Evolutionary conservation across 1,284 basidiomycete genomes (phyloP), one percentile per base, ranked within the genome.

Genomic region (Agaricales sp.): DNA sequence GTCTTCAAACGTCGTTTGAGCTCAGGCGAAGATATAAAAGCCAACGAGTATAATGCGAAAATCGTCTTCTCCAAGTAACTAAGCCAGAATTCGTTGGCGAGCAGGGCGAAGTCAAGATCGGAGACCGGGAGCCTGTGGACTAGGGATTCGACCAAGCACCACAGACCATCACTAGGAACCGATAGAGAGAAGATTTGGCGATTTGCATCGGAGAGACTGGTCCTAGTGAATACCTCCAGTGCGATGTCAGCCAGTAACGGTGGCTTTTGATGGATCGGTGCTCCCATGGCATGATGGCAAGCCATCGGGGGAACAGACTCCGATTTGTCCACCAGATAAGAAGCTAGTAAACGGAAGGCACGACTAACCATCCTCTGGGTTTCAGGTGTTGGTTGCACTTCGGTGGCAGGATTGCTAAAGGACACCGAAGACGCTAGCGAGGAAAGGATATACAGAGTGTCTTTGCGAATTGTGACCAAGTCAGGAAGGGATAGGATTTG

Each of bases 21-120:
- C 24, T 73, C 66, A 1, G 82, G 80, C 1, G 91, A 77, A 3
- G 92, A 79, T 45, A 95, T 71, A 71, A 93, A 97, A 4, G 85
- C 81, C 52, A 98, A 68, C 26, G 86, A 84, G 69, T 96, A 97
- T 37, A 96, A 75, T 14, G 78, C 78, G 71, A 94, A 79, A 18
- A 87, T 73, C 41, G 78, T 68, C 52, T 87, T 83, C 68, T 95
- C 91, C 54, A 87, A 67, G 63, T 91, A 88, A 38, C 81, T 79
- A 43, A 94, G 66, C 77, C 88, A 89, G 18, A 73, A 63, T 46
- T 86, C 80, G 54, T 84, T 67, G 45, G 71, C 67, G 58, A 81
- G 66, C 53, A 91, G 66, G 53, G 80, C 74, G 58, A 90, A 90
- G 63, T 97, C 92, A 25, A 73, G 65, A 52, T 87, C 81, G 18